Base-by-base conservation (phyloP, 2,329 filamentous ascomycete species). In the Helotiales sp. region DNA sequence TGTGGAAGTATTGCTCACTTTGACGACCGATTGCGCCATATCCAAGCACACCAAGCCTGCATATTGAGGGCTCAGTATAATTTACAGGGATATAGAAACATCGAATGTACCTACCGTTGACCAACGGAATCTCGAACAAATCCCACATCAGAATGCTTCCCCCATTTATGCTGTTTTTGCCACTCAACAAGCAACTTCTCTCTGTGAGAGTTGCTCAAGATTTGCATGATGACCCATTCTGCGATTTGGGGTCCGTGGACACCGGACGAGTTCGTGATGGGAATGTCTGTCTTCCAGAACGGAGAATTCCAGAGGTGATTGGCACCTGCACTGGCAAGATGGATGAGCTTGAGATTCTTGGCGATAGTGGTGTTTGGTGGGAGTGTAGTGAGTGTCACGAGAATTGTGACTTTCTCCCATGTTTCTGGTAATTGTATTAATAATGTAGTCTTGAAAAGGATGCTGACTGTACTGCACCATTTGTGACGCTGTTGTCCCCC, bases 201-300 rank as follows among this genome's bases (percentile, higher is more conserved):
- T 25, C 78, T 74, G 59, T 84, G 81, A n/a, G 76, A 79, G 24
- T 80, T 75, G n/a, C 80, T 76, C 2, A 88, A 73, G 54, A 81
- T 79, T 64, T 85, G 86, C 77, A 87, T 77, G 27, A 87, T 71
- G 12, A 85, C 81, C 85, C 85, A 89, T 73, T 88, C 86, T 0
- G 84, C 77, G 50, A 88, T 88, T 56, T 85, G 83, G 0, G 86
- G 85, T 1, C 72, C 71, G 52, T 74, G 72, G 13, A 75, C 66
- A 6, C 73, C 72, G 5, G 67, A 71, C 7, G 70, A 69, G 12
- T 70, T 74, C 0, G 71, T 70, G 22, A 75, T 63, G 0, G 66
- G 56, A n/a, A 75, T 69, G n/a, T 67, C 57, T 2, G 71, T 68
- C 5, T 64, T 73, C 59, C 67, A 75, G 1, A 75, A 59, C 1